Base-by-base conservation (phyloP, 352 stramenopile species). In the Peronospora farinosa region DNA sequence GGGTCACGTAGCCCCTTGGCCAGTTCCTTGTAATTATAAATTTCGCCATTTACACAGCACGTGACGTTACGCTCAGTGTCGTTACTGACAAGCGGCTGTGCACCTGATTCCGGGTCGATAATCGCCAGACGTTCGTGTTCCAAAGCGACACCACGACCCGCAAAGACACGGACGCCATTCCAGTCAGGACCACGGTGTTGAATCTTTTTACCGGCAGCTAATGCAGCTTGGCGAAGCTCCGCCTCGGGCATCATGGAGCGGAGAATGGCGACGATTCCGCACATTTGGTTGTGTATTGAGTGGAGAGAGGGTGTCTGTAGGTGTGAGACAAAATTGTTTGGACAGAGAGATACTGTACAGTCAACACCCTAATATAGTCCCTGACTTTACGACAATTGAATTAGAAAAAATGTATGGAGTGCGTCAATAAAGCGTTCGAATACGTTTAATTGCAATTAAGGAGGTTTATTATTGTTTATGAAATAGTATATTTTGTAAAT, bases 21-120 rank as follows among this genome's bases (percentile, higher is more conserved):
- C 7, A 99, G 68, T 64, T 98, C 85, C 66, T 96, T 95, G 82
- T 98, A 98, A 77, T 99, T 99, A 88, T 99, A 99, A 54, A 99
- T 97, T 76, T 99, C 96, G 40, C 96, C 96, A 72, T 99, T 99
- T 32, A 96, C 96, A 6, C 95, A 91, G 5, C 98, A 85, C 59
- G 97, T 97, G 53, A 99, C 83, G 39, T 76, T 81, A 36, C 63
- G 53, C 35, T 71, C 65, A 7, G 76, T 65, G 62, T 97, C 92
- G 66, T 84, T 86, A 60, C 74, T 92, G 47, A 89, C 70, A 7
- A 97, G 72, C 40, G 88, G 88, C 66, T 97, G 90, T n/a, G 84
- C 84, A 44, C 90, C 90, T 27, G 84, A 97, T 63, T 99, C 96
- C 5, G 96, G 96, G 81, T 99, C 95, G 65, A 99, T 98, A 68